phyloP scores from a whole-genome alignment of 179 eudicot species.

The Pouteria campechiana region DNA sequence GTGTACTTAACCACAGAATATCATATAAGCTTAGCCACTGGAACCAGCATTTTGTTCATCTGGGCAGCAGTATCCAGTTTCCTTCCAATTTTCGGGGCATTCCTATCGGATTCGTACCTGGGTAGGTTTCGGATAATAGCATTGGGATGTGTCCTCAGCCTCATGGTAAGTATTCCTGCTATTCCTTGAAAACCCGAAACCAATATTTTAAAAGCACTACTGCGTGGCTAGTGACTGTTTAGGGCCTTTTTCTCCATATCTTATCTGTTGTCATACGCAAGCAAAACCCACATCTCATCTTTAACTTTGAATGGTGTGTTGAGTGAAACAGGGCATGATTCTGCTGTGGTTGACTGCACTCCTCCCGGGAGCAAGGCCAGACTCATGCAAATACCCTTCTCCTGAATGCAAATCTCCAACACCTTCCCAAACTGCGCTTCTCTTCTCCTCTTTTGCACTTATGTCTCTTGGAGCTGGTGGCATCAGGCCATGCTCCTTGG shows the following conservation, averaged over 20 bases:
- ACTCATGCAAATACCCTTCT: not conserved
- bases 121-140: slow-evolving; percentile 24
- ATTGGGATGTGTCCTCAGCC: slow-evolving; percentile 7
- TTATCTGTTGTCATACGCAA: no score
- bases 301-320: no score
- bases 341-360: slow-evolving; percentile 25
- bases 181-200: no score
- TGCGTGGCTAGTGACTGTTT: no score
- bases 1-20: slow-evolving; percentile 19
- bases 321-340: slow-evolving; percentile 15
- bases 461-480: slow-evolving; percentile 37
- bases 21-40: slow-evolving; percentile 12
- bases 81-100: slow-evolving; percentile 29
- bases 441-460: slow-evolving; percentile 13
- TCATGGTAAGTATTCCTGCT: slow-evolving; percentile 16
- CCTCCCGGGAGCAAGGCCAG: slow-evolving; percentile 13
- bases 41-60: slow-evolving; percentile 15
- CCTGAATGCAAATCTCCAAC: slow-evolving; percentile 2
- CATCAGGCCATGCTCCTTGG: slow-evolving; percentile 31
- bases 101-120: slow-evolving; percentile 30
- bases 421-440: slow-evolving; percentile 10
- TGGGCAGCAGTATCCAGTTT: slow-evolving; percentile 25
- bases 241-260: no score
- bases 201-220: no score
- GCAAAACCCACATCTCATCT: no score